Percentiles rank a stretch among this genome's conserved stretches.
phyloP scores from a whole-genome alignment of 257 asterid species.

The Nicotiana knightiana region DNA sequence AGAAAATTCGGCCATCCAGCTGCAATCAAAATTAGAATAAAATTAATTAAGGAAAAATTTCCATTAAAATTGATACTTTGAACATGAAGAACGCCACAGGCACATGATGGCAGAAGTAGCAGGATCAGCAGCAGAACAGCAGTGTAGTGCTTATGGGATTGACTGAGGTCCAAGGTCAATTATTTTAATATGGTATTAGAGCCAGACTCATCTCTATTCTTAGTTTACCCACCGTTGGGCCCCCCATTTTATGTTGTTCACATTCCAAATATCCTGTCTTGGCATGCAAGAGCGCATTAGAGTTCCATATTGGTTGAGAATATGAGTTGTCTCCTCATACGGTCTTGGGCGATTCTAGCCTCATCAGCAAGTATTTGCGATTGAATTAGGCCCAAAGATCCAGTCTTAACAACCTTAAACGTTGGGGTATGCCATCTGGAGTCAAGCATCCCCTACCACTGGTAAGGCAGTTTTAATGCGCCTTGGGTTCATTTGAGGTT shows the following conservation, averaged over 20 bases:
- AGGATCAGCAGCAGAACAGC: not conserved
- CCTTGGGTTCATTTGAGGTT: not conserved
- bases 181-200: not conserved
- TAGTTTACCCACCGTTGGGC: not conserved
- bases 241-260: not conserved
- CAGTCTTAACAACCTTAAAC: not conserved
- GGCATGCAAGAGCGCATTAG: not conserved
- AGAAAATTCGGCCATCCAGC: slow-evolving; percentile 99
- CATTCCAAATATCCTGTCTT: not conserved
- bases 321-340: not conserved
- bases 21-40: slow-evolving; percentile 32
- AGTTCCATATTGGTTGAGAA: not conserved
- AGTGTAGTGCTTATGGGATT: not conserved
- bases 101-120: not conserved
- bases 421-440: not conserved
- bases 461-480: not conserved
- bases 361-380: not conserved
- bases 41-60: not conserved
- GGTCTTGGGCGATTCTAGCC: not conserved
- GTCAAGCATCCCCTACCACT: not conserved
- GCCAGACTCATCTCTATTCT: not conserved
- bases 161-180: not conserved
- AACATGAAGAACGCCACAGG: not conserved
- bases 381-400: not conserved
- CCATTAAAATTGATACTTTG: not conserved